Base-by-base conservation (phyloP, 768 basidiomycete genomes). In the Hortiboletus flavorubellus region DNA sequence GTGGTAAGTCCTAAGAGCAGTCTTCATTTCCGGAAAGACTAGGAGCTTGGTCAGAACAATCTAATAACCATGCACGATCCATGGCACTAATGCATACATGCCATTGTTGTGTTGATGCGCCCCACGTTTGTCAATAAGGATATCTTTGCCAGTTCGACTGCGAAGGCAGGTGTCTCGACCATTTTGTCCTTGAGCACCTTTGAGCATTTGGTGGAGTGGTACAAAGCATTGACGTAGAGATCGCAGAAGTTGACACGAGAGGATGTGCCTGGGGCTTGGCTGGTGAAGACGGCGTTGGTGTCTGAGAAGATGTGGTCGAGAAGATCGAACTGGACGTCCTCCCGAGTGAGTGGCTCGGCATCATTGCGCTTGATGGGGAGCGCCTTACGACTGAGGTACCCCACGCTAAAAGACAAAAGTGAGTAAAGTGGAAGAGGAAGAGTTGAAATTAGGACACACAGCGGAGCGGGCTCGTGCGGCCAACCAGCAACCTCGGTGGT, bases 1-100 rank as follows among this genome's bases (percentile, higher is more conserved):
- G 64, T 94, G 93, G 70, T 94, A 94, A 51, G 90, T 91, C 66
- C 92, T 78, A 52, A 94, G 75, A 18, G 90, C 88, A 6, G 93
- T 94, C 71, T 91, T 89, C 92, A 94, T 93, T 76, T 93, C 91
- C 53, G 91, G 91, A 69, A 92, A 93, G 75, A 94, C 90, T 92
- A 66, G 40, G 62, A 49, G 47, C 15, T 53, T 48, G 54, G 56
- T 68, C 43, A 71, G 61, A 29, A 55, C 21, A 50, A 62, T 52
- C 41, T 49, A 59, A 51, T 38, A 37, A 35, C 21, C 35, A 42
- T 34, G 29, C 43, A 41, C 45, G 51, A 52, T 53, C 54, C n/a
- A 54, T 59, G 49, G 49, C 44, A 51, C 21, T 5, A 56, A 52
- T 57, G 70, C 85, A 75, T 72, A 89, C 84, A 87, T 49, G 91